Base-by-base conservation (phyloP, 257 asterid species). In the Solanum dulcamara region DNA sequence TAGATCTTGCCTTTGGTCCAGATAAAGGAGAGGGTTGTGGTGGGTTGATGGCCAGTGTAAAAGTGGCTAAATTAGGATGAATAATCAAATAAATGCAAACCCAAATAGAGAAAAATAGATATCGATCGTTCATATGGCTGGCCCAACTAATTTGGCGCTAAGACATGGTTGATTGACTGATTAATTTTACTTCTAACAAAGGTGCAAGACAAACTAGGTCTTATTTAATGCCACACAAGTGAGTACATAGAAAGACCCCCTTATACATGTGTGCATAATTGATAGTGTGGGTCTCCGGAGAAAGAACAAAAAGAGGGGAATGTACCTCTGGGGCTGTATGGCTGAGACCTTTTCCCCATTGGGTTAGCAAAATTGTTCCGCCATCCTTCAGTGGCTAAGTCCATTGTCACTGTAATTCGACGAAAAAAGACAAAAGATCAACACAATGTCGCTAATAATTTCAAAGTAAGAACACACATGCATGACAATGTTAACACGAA, bases 271-370 rank as follows among this genome's bases (percentile, higher is more conserved):
- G 50, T 46, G 67, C 40, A 33, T 55, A 3, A 55, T 62, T 18
- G 20, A 62, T 66, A 53, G 38, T 22, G 17, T 72, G 53, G 32
- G 81, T 38, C n/a, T 11, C 12, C 10, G 51, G 22, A 57, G 10
- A 7, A 5, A 17, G 48, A 50, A 15, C 13, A 13, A n/a, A 13
- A 5, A 46, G 30, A 4, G 28, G 68, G 80, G 83, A 85, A 38
- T 28, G 71, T 88, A 94, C 98, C 97, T 80, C 85, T 85, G 20
- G 91, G 84, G 51, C 85, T 62, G 72, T 28, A 64, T 53, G 91
- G 86, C 87, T 89, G 90, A 60, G n/a, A 84, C 87, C 95, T 91
- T 86, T 90, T 94, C 42, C 82, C 86, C 68, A 71, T 42, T 14
- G 92, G 82, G 30, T 42, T 85, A 82, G 50, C 88, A 35, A 75